Evolutionary conservation across 306 rosid species (phyloP).

Genomic region (Prunus dulcis): DNA sequence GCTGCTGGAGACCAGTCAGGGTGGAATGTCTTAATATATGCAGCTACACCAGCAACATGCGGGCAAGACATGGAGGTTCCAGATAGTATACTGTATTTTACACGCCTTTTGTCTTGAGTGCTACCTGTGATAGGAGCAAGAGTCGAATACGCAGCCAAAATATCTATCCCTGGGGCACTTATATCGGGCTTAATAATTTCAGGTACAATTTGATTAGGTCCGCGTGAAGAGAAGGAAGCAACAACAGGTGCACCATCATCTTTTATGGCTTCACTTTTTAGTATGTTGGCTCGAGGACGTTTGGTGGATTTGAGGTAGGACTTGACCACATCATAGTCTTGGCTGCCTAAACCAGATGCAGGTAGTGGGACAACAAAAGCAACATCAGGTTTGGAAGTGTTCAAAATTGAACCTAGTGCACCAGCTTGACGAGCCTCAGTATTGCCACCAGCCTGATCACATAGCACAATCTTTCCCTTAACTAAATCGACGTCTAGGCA

Average conservation of each 20-base stretch:
- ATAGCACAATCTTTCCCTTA: background rate
- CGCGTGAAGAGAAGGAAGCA: conserved; percentile 39
- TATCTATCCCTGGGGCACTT: conserved; percentile 38
- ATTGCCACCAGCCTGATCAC: background rate
- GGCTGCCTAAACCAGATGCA: background rate
- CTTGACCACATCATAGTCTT: background rate
- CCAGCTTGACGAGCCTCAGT: background rate
- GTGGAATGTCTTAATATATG: conserved; percentile 17
- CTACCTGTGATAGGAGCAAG: background rate
- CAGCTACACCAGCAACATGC: conserved; percentile 30
- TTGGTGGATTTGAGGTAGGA: background rate
- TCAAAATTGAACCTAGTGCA: background rate
- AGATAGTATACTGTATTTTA: conserved; percentile 31
- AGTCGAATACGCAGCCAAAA: conserved; percentile 33
- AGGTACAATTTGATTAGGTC: conserved; percentile 24
- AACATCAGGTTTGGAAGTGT: background rate
- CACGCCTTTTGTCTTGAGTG: conserved; percentile 3
- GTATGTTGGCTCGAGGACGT: conserved; percentile 20
- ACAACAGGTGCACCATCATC: conserved; percentile 26
- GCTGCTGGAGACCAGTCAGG: conserved; percentile 25
- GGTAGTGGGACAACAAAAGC: background rate
- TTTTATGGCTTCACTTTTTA: conserved; percentile 15
- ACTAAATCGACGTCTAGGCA: background rate
- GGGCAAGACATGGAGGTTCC: conserved; percentile 49
- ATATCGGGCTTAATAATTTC: conserved; percentile 39